Evolutionary conservation across 1,284 basidiomycete species (phyloP).

Genomic region (Moesziomyces globuligerus): DNA sequence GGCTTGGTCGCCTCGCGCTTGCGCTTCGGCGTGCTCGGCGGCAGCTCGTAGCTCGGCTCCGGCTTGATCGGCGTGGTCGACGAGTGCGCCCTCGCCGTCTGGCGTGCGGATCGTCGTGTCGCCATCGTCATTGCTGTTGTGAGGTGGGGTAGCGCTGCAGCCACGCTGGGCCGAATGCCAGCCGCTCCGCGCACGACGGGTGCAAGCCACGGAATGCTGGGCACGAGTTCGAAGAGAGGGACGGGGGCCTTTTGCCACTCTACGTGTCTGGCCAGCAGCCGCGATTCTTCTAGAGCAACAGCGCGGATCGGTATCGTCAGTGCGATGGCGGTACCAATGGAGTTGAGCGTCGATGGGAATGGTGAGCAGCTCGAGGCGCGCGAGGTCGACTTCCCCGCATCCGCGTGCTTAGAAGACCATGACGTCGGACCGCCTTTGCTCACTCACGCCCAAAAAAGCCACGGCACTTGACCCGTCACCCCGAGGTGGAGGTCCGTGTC

Average conservation of each 20-base stretch:
- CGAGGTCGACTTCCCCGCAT: constrained; percentile 7
- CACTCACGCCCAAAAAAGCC: no score
- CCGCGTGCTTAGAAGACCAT: constrained; percentile 6
- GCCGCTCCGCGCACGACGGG: neutral
- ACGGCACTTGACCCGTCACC: no score
- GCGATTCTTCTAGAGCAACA: no score
- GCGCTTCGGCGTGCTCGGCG: constrained; percentile 19
- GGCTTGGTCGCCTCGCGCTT: constrained; percentile 11
- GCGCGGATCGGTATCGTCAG: no score
- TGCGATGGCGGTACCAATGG: no score
- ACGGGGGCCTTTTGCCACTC: no score
- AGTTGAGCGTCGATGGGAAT: no score
- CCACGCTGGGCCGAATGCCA: neutral
- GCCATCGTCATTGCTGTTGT: neutral
- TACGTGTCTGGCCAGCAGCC: no score
- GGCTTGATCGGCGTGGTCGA: constrained; percentile 4
- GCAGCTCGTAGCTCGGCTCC: constrained; percentile 12
- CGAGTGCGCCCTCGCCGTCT: neutral
- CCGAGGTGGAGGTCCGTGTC: constrained; percentile 4
- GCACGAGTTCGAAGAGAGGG: no score
- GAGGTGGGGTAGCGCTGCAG: neutral
- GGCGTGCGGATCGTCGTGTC: constrained; percentile 13
- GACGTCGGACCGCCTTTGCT: constrained; percentile 20
- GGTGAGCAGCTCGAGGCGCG: no score
- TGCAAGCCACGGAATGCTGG: neutral